A percentile compares a stretch with the other conserved stretches of the same genome.
These are phyloP conservation scores for Penicillium sp. DNA, from an alignment of 2,329 filamentous ascomycete species.

Conservation along the genomic window DNA sequence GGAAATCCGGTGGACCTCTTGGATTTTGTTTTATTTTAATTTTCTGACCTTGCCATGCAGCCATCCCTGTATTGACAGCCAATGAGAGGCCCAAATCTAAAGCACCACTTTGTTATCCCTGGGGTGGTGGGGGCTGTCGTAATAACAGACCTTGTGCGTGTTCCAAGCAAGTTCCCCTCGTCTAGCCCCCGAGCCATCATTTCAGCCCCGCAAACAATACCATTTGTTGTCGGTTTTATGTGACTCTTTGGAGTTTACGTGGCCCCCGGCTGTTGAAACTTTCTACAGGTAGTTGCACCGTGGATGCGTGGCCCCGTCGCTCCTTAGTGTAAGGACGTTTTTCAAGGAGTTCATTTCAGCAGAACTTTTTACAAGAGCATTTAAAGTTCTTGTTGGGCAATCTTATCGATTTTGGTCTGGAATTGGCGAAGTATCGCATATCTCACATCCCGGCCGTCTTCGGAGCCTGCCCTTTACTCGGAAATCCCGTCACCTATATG, in stretches of 20 bases:
- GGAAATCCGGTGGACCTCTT: neutral
- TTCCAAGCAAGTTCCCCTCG: neutral
- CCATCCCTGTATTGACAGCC: neutral
- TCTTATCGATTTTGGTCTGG: neutral
- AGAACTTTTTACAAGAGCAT: neutral
- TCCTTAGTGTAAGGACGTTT: neutral
- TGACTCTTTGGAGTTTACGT: neutral
- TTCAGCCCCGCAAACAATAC: neutral
- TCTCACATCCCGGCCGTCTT: neutral
- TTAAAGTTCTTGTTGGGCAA: neutral
- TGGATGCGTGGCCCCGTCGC: neutral
- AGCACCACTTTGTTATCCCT: neutral
- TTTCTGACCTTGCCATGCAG: neutral
- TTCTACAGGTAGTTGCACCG: neutral
- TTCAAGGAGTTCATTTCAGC: neutral
- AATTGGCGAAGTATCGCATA: neutral
- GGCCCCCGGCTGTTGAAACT: neutral
- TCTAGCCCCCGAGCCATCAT: neutral
- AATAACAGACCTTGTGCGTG: slow-evolving; percentile 3
- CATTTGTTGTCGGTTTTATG: neutral
- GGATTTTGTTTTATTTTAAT: neutral
- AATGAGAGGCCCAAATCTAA: neutral
- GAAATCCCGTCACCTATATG: neutral
- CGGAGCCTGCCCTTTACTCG: neutral
- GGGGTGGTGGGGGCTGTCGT: neutral